Evolutionary conservation across 176 grass and related monocot species (phyloP).

Genomic region (Lolium perenne): DNA sequence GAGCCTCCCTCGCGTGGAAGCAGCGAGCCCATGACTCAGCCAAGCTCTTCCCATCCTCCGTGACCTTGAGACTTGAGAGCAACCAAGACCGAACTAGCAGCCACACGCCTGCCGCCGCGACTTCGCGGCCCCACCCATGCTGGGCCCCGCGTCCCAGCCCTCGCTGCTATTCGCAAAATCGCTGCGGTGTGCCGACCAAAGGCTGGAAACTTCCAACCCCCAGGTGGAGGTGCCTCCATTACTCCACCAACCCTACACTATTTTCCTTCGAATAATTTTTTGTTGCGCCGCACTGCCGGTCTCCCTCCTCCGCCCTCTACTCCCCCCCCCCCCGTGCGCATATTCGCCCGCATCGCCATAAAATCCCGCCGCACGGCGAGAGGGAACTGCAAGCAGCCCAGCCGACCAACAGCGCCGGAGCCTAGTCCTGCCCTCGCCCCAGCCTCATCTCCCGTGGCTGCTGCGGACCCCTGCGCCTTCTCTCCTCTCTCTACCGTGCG

Average conservation of each 20-base stretch:
- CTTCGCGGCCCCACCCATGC: not conserved
- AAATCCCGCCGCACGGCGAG: not conserved
- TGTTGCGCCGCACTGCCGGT: not conserved
- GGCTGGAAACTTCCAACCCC: slow-evolving; percentile 7
- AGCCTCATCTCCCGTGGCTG: not conserved
- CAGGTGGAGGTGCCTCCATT: no score
- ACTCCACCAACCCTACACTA: no score
- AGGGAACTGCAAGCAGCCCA: not conserved
- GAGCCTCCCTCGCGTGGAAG: not conserved
- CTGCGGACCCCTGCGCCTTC: not conserved
- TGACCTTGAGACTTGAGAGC: not conserved
- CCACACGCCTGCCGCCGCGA: not conserved
- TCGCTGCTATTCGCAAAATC: no score
- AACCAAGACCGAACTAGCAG: not conserved
- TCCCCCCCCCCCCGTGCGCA: slow-evolving; percentile 23
- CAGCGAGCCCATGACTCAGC: not conserved
- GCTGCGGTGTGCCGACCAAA: not conserved
- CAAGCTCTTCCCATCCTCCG: not conserved
- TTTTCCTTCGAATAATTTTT: no score
- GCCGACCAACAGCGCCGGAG: not conserved
- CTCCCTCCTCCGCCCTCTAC: not conserved
- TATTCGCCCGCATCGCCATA: slow-evolving; percentile 29
- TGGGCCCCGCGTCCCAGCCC: not conserved
- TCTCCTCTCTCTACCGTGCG: not conserved
- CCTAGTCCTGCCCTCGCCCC: no score